Conservation (phyloP, 108 stramenopile species). For the Licmophora abbreviata region DNA sequence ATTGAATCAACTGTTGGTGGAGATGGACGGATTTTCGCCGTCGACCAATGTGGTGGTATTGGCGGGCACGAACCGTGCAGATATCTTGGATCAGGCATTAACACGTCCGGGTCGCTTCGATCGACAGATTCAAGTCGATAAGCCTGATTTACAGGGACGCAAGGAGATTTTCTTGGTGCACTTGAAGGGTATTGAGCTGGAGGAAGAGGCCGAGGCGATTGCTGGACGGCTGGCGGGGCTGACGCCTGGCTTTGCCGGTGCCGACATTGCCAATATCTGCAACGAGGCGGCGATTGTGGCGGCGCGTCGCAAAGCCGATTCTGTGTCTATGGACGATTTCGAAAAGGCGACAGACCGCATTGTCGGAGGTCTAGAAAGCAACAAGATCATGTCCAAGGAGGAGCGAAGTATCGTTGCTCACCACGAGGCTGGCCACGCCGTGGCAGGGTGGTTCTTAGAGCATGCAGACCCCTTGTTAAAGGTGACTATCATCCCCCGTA, state of each 20-base stretch:
- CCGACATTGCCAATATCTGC: constrained; percentile 84
- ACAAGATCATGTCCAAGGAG: constrained; percentile 54
- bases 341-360: constrained; percentile 92
- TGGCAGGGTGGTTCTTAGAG: constrained; percentile 70
- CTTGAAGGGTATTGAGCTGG: constrained; percentile 60
- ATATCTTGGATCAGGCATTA: constrained; percentile 87
- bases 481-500: constrained; percentile 88
- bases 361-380: constrained; percentile 83
- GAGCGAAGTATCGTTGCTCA: constrained; percentile 70
- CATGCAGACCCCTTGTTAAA: constrained; percentile 84
- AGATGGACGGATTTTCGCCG: constrained; percentile 87
- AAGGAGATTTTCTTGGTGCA: constrained; percentile 82
- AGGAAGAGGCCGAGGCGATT: constrained; percentile 33
- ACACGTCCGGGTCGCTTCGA: constrained; percentile 93
- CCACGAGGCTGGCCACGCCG: constrained; percentile 89
- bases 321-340: constrained; percentile 66
- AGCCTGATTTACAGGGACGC: constrained; percentile 80
- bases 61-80: constrained; percentile 90
- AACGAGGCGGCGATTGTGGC: constrained; percentile 90
- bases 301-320: constrained; percentile 47
- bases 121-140: constrained; percentile 80
- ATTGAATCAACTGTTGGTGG: constrained; percentile 90
- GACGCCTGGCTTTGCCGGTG: constrained; percentile 90
- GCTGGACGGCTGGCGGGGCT: constrained; percentile 60
- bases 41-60: constrained; percentile 81